A percentile compares a stretch with the other conserved stretches of the same genome.
These are phyloP conservation scores for Abrus pulchellus DNA, from an alignment of 306 rosid genomes.

Conservation along the genomic window DNA sequence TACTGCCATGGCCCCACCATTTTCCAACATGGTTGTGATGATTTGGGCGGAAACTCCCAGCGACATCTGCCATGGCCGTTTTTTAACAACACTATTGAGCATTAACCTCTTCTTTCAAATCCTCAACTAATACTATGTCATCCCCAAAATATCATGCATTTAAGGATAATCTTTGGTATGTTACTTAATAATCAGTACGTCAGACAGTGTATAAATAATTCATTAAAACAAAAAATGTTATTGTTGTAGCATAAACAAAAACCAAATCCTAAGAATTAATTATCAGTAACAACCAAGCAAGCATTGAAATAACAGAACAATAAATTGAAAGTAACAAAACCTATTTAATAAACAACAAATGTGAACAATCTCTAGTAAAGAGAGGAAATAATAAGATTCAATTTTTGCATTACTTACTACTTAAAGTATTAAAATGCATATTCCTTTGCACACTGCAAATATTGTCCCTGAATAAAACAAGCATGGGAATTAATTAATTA, in stretches of 20 bases:
- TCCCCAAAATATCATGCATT: too few relatives aligned
- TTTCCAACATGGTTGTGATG: too few relatives aligned
- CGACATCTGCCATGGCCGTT: too few relatives aligned
- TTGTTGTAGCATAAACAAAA: constrained; percentile 18
- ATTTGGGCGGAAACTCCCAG: too few relatives aligned
- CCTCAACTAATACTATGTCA: too few relatives aligned
- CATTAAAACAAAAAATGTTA: not conserved
- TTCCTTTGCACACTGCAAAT: constrained; percentile 89
- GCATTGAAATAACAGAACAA: constrained; percentile 11
- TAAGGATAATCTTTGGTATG: too few relatives aligned
- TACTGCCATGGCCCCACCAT: too few relatives aligned
- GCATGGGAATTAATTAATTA: constrained; percentile 11
- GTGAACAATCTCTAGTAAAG: not conserved
- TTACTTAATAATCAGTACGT: not conserved
- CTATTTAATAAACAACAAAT: constrained; percentile 12
- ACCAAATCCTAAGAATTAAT: constrained; percentile 22
- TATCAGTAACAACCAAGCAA: not conserved
- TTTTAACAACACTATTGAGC: too few relatives aligned
- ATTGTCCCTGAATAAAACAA: constrained; percentile 74
- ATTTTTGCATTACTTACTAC: constrained; percentile 66
- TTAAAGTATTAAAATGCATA: constrained; percentile 80
- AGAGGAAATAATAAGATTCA: constrained; percentile 6
- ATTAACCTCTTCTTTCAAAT: too few relatives aligned
- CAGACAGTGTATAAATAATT: constrained; percentile 10
- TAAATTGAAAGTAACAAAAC: not conserved